Percentiles rank a stretch among this genome's conserved stretches.
Conservation (phyloP, 805 yeast genomes). For the Ogataea pilisensis region DNA sequence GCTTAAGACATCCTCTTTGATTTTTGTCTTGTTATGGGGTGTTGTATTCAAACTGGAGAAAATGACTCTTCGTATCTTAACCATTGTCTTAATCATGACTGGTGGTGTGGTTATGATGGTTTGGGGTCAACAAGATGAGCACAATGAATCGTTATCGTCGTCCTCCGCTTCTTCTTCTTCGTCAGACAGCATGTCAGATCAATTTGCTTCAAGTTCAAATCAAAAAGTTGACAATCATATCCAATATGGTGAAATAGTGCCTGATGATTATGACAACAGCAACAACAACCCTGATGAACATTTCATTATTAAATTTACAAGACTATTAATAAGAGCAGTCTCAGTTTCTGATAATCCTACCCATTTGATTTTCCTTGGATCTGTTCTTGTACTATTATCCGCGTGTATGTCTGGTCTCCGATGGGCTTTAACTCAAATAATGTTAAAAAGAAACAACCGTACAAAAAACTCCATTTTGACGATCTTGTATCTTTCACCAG, state of each 20-base stretch:
- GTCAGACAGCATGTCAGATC: no score
- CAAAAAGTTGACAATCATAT: not conserved
- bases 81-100: slow-evolving; percentile 76
- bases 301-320: not conserved
- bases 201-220: no score
- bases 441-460: slow-evolving; percentile 56
- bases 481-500: slow-evolving; percentile 78
- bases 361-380: slow-evolving; percentile 47
- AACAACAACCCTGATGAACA: slow-evolving; percentile 7
- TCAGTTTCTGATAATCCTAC: slow-evolving; percentile 13
- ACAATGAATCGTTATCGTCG: not conserved
- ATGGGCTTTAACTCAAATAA: slow-evolving; percentile 91
- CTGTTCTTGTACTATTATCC: slow-evolving; percentile 68
- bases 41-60: slow-evolving; percentile 74
- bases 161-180: not conserved
- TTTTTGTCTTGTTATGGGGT: slow-evolving; percentile 87
- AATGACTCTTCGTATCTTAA: slow-evolving; percentile 60
- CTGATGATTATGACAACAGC: slow-evolving; percentile 16
- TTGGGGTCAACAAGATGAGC: slow-evolving; percentile 38
- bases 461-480: slow-evolving; percentile 78
- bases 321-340: slow-evolving; percentile 8
- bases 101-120: slow-evolving; percentile 88
- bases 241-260: slow-evolving; percentile 22
- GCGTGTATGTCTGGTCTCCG: slow-evolving; percentile 83
- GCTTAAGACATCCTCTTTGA: slow-evolving; percentile 83